A percentile compares a stretch with the other conserved stretches of the same genome.
phyloP scores from a whole-genome alignment of 148 eudicot species.

The Vaccinium darrowii region DNA sequence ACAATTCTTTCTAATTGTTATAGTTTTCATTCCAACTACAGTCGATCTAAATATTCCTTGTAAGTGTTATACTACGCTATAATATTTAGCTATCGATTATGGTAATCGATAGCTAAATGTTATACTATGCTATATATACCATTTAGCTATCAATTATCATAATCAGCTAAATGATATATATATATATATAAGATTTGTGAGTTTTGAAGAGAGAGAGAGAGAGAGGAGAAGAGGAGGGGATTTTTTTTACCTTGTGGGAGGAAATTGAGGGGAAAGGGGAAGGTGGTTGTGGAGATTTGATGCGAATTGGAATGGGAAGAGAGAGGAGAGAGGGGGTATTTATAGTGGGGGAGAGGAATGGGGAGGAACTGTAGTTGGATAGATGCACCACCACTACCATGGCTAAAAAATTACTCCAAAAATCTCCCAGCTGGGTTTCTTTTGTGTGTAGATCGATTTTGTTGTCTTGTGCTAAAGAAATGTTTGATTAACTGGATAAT shows the following conservation, averaged over 20 bases:
- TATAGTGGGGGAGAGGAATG: too few relatives aligned
- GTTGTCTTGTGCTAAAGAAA: background rate
- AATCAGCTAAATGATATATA: background rate
- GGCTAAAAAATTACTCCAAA: too few relatives aligned
- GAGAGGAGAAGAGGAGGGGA: background rate
- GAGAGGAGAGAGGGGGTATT: background rate
- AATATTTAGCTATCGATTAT: too few relatives aligned
- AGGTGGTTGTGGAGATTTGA: background rate
- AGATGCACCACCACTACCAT: constrained; percentile 15
- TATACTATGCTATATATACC: too few relatives aligned
- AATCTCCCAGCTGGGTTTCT: background rate
- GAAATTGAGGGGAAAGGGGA: constrained; percentile 15
- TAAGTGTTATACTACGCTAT: too few relatives aligned
- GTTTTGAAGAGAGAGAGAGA: background rate
- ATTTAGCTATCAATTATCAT: too few relatives aligned
- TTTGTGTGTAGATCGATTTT: background rate
- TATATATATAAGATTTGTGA: background rate
- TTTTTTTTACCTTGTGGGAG: constrained; percentile 27
- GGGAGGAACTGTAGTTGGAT: background rate
- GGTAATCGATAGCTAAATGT: background rate
- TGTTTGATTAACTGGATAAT: background rate
- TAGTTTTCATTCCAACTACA: too few relatives aligned
- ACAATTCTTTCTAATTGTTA: too few relatives aligned
- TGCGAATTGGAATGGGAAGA: constrained; percentile 10
- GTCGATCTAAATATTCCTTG: too few relatives aligned